Evolutionary conservation across 2,329 filamentous ascomycete genomes (phyloP).

Genomic region (Fonsecaea pugnacius): DNA sequence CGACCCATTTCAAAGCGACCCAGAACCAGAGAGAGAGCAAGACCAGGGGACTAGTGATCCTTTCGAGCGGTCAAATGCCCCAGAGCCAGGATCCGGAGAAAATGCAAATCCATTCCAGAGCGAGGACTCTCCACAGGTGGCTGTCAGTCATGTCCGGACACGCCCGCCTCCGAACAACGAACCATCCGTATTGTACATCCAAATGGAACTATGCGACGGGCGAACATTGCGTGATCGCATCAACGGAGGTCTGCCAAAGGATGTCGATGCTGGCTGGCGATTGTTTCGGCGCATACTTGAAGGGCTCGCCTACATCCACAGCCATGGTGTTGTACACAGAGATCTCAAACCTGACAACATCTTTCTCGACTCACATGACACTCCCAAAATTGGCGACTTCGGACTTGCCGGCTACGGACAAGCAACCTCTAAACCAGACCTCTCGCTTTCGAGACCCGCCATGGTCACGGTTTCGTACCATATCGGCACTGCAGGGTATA

Average conservation of each 20-base stretch:
- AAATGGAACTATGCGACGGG: conserved; percentile 98
- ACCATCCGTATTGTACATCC: conserved; percentile 82
- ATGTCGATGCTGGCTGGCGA: conserved; percentile 81
- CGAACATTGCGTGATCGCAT: conserved; percentile 89
- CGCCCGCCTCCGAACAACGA: conserved; percentile 21
- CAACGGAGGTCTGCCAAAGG: conserved; percentile 69
- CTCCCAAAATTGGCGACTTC: conserved; percentile 96
- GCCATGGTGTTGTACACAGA: conserved; percentile 88
- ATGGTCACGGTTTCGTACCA: conserved; percentile 44
- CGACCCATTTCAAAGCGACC: conserved; percentile 40
- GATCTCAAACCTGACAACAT: conserved; percentile 98
- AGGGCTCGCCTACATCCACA: conserved; percentile 86
- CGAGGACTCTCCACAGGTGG: conserved; percentile 20
- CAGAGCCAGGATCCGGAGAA: conserved; percentile 1
- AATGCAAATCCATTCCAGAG: conserved; percentile 23
- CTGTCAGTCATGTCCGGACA: conserved; percentile 15
- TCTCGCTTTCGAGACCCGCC: conserved; percentile 19
- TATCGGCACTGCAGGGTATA: conserved; percentile 82
- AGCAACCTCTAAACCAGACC: conserved; percentile 26
- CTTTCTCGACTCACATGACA: conserved; percentile 88
- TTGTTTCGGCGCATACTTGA: conserved; percentile 90
- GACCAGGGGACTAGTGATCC: conserved; percentile 19
- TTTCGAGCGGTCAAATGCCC: conserved; percentile 19
- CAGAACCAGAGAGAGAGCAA: conserved; percentile 22
- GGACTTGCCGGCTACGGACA: conserved; percentile 90